Evolutionary conservation across 257 asterid genomes (phyloP), one percentile per base, ranked within the genome.

Genomic region (Perilla frutescens): DNA sequence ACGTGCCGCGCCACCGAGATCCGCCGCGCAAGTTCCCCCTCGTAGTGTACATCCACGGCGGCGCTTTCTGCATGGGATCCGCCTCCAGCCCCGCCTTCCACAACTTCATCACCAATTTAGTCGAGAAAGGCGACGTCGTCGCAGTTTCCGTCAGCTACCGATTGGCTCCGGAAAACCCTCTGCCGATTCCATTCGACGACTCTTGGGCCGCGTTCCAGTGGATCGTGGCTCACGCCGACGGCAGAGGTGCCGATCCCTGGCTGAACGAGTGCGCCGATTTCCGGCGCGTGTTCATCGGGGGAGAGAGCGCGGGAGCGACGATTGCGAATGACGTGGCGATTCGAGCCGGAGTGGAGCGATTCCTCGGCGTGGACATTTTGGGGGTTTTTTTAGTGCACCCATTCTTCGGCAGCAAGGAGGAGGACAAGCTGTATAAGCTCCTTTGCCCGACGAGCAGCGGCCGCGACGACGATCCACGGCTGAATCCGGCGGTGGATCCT

Each of bases 291-390:
- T 90, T 79, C 6, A 0, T 91, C 1, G 93, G 90, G 0, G 97
- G 97, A 11, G 96, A 91, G 71, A 91, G 96, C 71, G 96, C 96
- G 1, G 96, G 97, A 1, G 96, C 84, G 0, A 88, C 65, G n/a
- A 85, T 91, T 2, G 88, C 87, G 4, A 82, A 86, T 51, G 85
- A 87, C 76, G 80, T 84, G 44, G 89, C 83, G 3, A 37, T 91
- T 4, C 51, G 92, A 12, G 89, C 90, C 0, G 96, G 97, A n/a
- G 73, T 45, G 0, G 56, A 62, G 11, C 14, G 60, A 1, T 29
- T 67, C 56, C 44, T 4, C 41, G 84, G 79, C 11, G 32, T 80
- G 37, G 81, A 79, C 3, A 56, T 87, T 40, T 60, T 14, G 8
- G 96, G 92, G 13, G 1, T 85, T 2, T 83, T 74, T 29, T 50